Conservation (phyloP, 352 stramenopile genomes). For the Phytophthora lateralis region DNA sequence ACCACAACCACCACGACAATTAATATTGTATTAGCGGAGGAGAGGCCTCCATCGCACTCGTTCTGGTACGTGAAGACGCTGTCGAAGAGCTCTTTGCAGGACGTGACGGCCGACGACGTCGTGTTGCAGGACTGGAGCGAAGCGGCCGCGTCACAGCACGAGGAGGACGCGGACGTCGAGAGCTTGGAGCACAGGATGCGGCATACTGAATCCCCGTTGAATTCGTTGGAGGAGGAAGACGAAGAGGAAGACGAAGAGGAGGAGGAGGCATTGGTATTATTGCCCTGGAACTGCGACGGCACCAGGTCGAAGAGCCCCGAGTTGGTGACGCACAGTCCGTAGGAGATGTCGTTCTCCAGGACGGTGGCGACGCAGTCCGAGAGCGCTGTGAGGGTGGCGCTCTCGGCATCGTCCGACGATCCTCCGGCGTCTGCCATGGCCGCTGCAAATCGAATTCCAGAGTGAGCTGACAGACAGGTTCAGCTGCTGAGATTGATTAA, state of each 20-base stretch:
- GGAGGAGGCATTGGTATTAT: conserved; percentile 10
- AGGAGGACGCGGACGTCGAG: conserved; percentile 33
- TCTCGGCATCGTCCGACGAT: conserved; percentile 32
- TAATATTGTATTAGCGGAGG: conserved; percentile 37
- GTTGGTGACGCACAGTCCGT: conserved; percentile 68
- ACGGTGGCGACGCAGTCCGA: conserved; percentile 42
- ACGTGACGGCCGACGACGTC: conserved; percentile 19
- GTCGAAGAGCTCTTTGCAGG: conserved; percentile 52
- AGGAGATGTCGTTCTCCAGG: conserved; percentile 43
- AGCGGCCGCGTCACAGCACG: conserved; percentile 40
- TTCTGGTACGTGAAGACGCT: conserved; percentile 46
- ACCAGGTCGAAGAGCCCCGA: conserved; percentile 55
- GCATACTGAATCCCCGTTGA: conserved; percentile 36
- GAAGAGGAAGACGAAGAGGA: conserved; percentile 14
- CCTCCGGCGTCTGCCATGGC: conserved; percentile 33
- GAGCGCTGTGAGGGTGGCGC: conserved; percentile 36
- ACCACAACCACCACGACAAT: conserved; percentile 17
- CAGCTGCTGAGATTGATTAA: conserved; percentile 18
- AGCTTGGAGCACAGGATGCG: conserved; percentile 43
- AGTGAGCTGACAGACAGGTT: conserved; percentile 1
- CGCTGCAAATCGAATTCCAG: not conserved
- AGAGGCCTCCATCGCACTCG: conserved; percentile 48
- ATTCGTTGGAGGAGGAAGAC: conserved; percentile 4
- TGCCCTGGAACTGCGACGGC: conserved; percentile 14
- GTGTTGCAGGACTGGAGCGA: conserved; percentile 38